Evolutionary conservation across 306 rosid species (phyloP).

Genomic region (Gastrolobium bilobum): DNA sequence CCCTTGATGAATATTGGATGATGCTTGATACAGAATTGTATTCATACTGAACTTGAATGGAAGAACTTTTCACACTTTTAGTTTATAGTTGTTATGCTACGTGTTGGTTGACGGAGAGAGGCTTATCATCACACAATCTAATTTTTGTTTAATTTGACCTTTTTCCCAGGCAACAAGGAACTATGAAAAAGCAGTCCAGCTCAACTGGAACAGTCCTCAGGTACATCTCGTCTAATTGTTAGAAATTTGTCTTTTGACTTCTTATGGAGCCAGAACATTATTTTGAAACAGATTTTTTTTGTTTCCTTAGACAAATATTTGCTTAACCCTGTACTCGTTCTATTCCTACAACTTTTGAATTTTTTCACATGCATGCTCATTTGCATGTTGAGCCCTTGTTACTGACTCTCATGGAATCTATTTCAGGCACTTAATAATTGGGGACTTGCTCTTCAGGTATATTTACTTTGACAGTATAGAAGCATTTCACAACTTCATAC

Average conservation of each 20-base stretch:
- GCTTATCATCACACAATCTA: conserved; percentile 17
- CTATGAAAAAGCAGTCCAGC: conserved; percentile 94
- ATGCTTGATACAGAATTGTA: conserved; percentile 23
- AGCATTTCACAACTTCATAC: conserved; percentile 21
- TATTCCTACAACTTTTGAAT: conserved; percentile 28
- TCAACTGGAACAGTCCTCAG: conserved; percentile 99
- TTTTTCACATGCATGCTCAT: conserved; percentile 36
- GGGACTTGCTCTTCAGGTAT: conserved; percentile 99
- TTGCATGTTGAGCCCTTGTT: conserved; percentile 33
- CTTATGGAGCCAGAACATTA: conserved; percentile 22
- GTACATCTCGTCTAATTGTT: conserved; percentile 57
- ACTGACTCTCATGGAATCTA: conserved; percentile 52
- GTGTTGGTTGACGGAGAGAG: conserved; percentile 30
- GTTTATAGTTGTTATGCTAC: conserved; percentile 24
- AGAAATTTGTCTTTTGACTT: conserved; percentile 19
- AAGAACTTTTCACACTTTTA: conserved; percentile 25
- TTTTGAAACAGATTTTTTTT: conserved; percentile 18
- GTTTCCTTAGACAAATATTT: conserved; percentile 25
- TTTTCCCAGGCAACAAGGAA: conserved; percentile 84
- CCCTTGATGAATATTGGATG: conserved; percentile 20
- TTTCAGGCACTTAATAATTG: conserved; percentile 99
- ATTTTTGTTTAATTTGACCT: conserved; percentile 42
- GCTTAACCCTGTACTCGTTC: conserved; percentile 15
- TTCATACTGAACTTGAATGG: conserved; percentile 26
- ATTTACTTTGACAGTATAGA: conserved; percentile 22